These are phyloP conservation scores for Opeltia flavorubescens DNA, from an alignment of 495 filamentous ascomycete genomes.

Conservation along the genomic window DNA sequence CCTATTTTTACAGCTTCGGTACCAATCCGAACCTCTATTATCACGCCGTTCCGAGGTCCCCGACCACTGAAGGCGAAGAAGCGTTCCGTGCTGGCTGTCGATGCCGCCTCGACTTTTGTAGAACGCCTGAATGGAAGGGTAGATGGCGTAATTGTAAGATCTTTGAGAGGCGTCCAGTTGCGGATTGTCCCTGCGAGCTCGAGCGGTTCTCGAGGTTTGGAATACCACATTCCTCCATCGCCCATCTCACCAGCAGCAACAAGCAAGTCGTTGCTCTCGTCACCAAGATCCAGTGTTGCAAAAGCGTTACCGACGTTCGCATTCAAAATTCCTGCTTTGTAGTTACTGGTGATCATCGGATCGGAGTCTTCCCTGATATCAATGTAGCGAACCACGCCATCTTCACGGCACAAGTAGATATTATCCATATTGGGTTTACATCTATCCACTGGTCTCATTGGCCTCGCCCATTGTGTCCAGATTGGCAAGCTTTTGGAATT, in stretches of 20 bases:
- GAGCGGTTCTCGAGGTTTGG: constrained; percentile 34
- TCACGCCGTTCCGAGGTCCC: constrained; percentile 37
- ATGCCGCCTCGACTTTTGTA: too few species aligned
- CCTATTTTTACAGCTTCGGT: constrained; percentile 44
- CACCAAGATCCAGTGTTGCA: constrained; percentile 37
- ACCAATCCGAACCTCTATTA: constrained; percentile 60
- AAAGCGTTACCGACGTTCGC: constrained; percentile 54
- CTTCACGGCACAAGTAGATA: constrained; percentile 68
- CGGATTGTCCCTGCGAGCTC: constrained; percentile 43
- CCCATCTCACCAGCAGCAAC: constrained; percentile 69
- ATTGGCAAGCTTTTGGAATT: constrained; percentile 18
- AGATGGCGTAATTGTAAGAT: constrained; percentile 37
- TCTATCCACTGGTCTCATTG: constrained; percentile 44
- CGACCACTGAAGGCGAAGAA: constrained; percentile 46
- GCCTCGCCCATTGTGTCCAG: constrained; percentile 59
- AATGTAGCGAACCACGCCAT: constrained; percentile 44
- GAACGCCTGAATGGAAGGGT: background rate
- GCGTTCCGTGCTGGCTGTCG: constrained; percentile 21
- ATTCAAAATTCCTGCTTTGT: constrained; percentile 42
- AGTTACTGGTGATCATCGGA: constrained; percentile 28
- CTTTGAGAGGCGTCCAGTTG: constrained; percentile 74
- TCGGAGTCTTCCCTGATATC: constrained; percentile 3
- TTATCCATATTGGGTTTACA: constrained; percentile 43
- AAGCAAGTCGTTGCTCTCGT: constrained; percentile 53
- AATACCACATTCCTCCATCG: constrained; percentile 63